phyloP scores from a whole-genome alignment of 352 stramenopile species.

The Globisporangium middletonii region DNA sequence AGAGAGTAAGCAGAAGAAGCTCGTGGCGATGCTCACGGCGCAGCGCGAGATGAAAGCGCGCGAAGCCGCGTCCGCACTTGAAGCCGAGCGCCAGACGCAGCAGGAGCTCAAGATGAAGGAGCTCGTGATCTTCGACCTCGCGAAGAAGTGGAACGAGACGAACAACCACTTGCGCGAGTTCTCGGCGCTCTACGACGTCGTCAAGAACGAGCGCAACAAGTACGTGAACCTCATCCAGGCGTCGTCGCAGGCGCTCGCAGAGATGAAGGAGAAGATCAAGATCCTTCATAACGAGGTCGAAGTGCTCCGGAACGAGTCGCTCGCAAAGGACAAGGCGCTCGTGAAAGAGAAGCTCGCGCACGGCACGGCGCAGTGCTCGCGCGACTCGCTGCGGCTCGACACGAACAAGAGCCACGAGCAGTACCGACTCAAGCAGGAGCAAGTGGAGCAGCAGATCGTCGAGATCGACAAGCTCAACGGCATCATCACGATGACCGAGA shows the following conservation, averaged over 20 bases:
- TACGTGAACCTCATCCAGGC: constrained; percentile 94
- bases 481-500: constrained; percentile 90
- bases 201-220: constrained; percentile 96
- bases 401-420: constrained; percentile 88
- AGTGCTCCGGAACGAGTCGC: constrained; percentile 89
- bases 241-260: constrained; percentile 86
- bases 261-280: constrained; percentile 97
- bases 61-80: constrained; percentile 70
- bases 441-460: constrained; percentile 93
- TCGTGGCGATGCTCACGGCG: constrained; percentile 82
- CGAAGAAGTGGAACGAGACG: constrained; percentile 93
- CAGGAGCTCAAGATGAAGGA: constrained; percentile 93
- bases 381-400: constrained; percentile 85
- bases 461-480: constrained; percentile 94
- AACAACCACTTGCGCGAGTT: constrained; percentile 92
- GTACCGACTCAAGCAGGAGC: constrained; percentile 88
- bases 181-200: constrained; percentile 91
- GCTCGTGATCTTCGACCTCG: constrained; percentile 90
- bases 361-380: constrained; percentile 79
- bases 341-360: constrained; percentile 88
- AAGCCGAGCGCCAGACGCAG: constrained; percentile 77
- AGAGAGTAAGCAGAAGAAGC: constrained; percentile 85
- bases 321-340: constrained; percentile 91
- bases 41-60: constrained; percentile 90
- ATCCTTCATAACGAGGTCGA: constrained; percentile 94